Percentiles rank a stretch among this genome's conserved stretches.
Evolutionary conservation across 2,329 filamentous ascomycete genomes (phyloP).

Genomic region (Microcyclosporella mali): DNA sequence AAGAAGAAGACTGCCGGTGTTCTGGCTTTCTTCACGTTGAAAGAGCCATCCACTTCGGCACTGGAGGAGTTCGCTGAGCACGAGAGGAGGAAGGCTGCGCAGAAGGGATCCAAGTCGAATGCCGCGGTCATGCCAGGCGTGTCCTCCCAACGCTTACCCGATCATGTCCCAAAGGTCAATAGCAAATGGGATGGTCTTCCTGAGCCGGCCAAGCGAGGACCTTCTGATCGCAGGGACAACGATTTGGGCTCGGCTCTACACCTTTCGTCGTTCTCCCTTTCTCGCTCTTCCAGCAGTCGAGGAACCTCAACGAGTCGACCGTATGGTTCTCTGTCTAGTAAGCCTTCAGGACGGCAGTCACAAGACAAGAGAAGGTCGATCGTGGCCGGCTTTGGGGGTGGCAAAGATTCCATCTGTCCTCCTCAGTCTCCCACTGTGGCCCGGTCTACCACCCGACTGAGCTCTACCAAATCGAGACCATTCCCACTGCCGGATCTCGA

Average conservation of each 20-base stretch:
- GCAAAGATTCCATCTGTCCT: background rate
- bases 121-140: constrained; percentile 34
- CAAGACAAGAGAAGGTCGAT: constrained; percentile 2
- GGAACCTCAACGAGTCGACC: constrained; percentile 1
- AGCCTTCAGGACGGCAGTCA: background rate
- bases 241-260: background rate
- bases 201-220: constrained; percentile 32
- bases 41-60: constrained; percentile 45
- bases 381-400: background rate
- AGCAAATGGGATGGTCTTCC: constrained; percentile 51
- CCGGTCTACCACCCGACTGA: no score
- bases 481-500: constrained; percentile 1
- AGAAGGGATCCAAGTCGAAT: constrained; percentile 26
- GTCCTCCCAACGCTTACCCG: constrained; percentile 42
- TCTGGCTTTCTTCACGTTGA: constrained; percentile 43
- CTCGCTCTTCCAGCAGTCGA: background rate
- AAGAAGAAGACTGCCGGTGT: constrained; percentile 36
- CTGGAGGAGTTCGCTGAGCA: constrained; percentile 42
- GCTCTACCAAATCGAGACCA: no score
- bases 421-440: background rate
- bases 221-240: constrained; percentile 1
- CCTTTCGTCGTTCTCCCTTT: background rate
- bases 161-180: constrained; percentile 47
- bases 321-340: constrained; percentile 5
- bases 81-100: constrained; percentile 27